Evolutionary conservation across 495 filamentous ascomycete genomes (phyloP), one percentile per base, ranked within the genome.

Genomic region (Penicillium canescens): DNA sequence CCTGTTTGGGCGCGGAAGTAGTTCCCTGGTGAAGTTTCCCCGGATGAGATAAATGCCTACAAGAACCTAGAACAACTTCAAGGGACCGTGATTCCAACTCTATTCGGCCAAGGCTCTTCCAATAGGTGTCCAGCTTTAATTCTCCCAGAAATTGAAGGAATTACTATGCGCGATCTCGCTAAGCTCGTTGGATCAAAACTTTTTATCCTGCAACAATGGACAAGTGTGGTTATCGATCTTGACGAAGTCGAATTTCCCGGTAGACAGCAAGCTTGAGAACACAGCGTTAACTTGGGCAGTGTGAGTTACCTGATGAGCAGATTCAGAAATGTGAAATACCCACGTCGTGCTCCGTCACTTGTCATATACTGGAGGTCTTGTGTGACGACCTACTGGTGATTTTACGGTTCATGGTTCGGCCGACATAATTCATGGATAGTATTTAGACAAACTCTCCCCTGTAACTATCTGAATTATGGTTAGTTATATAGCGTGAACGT

Each of bases 41-140:
- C 18, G 18, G 6, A 6, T 18, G 50, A 53, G 35, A 53, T 45
- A 14, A 13, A 9, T 41, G 21, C 42, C 50, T 53, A 53, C 23
- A 33, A 46, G 12, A 46, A 18, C 21, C 35, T 53, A 11, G 35
- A 41, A 41, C 8, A 39, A 6, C 42, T 53, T 53, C 50, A 53
- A 46, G 50, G 50, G 9, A 46, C 42, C 6, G 34, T 46, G 23
- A 39, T 53, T 20, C 35, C 50, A 46, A 40, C n/a, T 46, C 42
- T 53, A 46, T 46, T 46, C 14, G 42, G 50, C 10, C 12, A 46
- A 40, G 50, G 50, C 18, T 53, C 33, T 46, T 46, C 46, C 50
- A 46, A 46, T 39, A 21, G 16, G 42, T 18, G 13, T 8, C 50
- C 34, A 10, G 42, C 42, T 34, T 41, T 53, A 2, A 40, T 46